Base-by-base conservation (phyloP, 306 rosid genomes). In the Cajanus cajan region DNA sequence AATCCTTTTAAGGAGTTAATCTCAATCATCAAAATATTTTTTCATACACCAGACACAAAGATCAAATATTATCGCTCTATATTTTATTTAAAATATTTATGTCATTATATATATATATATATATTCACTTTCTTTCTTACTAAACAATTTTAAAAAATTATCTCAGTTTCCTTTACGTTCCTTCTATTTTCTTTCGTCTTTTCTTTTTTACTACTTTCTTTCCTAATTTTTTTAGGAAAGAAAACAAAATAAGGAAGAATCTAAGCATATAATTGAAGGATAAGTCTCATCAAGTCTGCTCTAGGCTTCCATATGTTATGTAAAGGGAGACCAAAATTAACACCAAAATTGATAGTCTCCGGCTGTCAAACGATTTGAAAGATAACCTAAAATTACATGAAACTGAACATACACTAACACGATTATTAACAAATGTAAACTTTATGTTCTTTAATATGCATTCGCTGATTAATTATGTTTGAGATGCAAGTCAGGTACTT, bases 241-340 rank as follows among this genome's bases (percentile, higher is more conserved):
- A 7, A 50, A 50, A 50, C 11, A 16, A 16, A 0, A 50, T 0
- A 16, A 50, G 16, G 19, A 16, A 37, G 37, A 28, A 74, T 12
- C 31, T 51, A 50, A 44, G 76, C 64, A 36, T 44, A 44, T 8
- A 43, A 34, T 73, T 80, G 62, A 80, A 52, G 13, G 73, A 39
- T 48, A 71, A 71, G 61, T 61, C 28, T 79, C 12, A 59, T 72
- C 5, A 76, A 47, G 51, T 13, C 39, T 70, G 63, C 62, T 19
- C 25, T 58, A 59, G 14, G 31, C 48, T 47, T 45, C 16, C 67
- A 47, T 4, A 16, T 57, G 16, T 4, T 5, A 11, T 24, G 8
- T 16, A 4, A 12, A 37, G 37, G 34, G 37, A 57, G 39, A 5
- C 25, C 67, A 14, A 6, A 13, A 14, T 58, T 62, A 22, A 36